Conservation (phyloP, 1,284 basidiomycete species). For the Pyrrhoderma lamaoense region DNA sequence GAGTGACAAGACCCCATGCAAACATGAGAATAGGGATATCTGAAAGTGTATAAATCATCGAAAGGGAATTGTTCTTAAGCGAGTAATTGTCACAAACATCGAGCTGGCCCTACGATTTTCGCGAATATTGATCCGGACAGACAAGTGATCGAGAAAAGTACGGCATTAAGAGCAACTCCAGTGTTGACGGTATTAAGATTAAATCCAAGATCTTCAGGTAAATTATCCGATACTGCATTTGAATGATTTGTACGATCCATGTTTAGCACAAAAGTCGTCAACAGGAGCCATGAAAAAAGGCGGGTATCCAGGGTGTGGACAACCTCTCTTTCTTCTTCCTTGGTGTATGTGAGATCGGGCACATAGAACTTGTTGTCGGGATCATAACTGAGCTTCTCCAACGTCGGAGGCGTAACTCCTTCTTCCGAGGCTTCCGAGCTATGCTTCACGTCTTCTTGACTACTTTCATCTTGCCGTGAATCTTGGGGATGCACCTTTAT, state of each 20-base stretch:
- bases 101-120: conserved; percentile 31
- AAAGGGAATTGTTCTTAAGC: background rate
- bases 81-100: conserved; percentile 23
- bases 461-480: too few species aligned
- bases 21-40: conserved; percentile 27
- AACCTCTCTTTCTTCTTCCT: conserved; percentile 29
- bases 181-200: conserved; percentile 33
- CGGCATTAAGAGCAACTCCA: conserved; percentile 29
- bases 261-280: conserved; percentile 35
- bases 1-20: conserved; percentile 32
- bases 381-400: too few species aligned
- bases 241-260: conserved; percentile 35
- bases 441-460: too few species aligned
- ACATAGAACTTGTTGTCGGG: conserved; percentile 23
- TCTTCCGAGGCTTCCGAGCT: too few species aligned
- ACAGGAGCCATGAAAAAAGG: conserved; percentile 30
- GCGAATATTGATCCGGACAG: conserved; percentile 31
- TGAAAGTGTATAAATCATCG: conserved; percentile 24
- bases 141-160: conserved; percentile 29
- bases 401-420: too few species aligned
- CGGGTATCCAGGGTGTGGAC: conserved; percentile 29
- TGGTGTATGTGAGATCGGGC: conserved; percentile 26
- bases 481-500: too few species aligned
- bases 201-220: conserved; percentile 32
- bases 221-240: conserved; percentile 33